Conservation (phyloP, 2,329 filamentous ascomycete genomes). For the Penicillium hesseltinei region DNA sequence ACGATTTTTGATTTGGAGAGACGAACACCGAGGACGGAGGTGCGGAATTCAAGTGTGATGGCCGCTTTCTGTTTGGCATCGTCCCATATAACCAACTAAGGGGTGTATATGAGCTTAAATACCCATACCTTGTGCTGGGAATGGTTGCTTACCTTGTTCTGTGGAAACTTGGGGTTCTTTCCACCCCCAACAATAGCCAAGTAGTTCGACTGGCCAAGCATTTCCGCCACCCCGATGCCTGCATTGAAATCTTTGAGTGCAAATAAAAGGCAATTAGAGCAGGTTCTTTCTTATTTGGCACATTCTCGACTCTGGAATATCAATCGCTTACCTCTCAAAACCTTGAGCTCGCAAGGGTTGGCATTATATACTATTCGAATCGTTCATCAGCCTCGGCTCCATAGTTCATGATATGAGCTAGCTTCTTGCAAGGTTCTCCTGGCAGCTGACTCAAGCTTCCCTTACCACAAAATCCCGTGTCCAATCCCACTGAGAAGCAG, state of each 20-base stretch:
- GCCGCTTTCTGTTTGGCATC: conserved; percentile 73
- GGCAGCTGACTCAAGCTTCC: conserved; percentile 7
- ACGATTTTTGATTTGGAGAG: conserved; percentile 74
- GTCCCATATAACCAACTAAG: conserved; percentile 80
- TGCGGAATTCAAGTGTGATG: conserved; percentile 75
- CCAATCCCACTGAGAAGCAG: conserved; percentile 82
- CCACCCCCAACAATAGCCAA: conserved; percentile 88
- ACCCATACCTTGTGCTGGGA: background rate
- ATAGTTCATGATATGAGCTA: conserved; percentile 1
- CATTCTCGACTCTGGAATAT: background rate
- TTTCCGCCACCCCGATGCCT: conserved; percentile 77
- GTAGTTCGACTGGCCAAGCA: conserved; percentile 85
- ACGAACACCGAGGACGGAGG: conserved; percentile 75
- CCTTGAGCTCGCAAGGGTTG: conserved; percentile 67
- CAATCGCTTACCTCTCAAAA: conserved; percentile 52
- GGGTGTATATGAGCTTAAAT: background rate
- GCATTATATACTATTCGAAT: conserved; percentile 65
- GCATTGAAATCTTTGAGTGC: conserved; percentile 67
- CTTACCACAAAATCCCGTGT: conserved; percentile 81
- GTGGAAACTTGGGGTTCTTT: conserved; percentile 77
- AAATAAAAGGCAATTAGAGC: background rate
- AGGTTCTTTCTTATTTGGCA: background rate
- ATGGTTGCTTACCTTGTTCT: conserved; percentile 66
- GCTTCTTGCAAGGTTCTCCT: background rate
- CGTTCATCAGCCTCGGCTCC: conserved; percentile 18